Evolutionary conservation across 208 protist species (phyloP), one percentile per base, ranked within the genome.

Genomic region (Leptomonas seymouri): DNA sequence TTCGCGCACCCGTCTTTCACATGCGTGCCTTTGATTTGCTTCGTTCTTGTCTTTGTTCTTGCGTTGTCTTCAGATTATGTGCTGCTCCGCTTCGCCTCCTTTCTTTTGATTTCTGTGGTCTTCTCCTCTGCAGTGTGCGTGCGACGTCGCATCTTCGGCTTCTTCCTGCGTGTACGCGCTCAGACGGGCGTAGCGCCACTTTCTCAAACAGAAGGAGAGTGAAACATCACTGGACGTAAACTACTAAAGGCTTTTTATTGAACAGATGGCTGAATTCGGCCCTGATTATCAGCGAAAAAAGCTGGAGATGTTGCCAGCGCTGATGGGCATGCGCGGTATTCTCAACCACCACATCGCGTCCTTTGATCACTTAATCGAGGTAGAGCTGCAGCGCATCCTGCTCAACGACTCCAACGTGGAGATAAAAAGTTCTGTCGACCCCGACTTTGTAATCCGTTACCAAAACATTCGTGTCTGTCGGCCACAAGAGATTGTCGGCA

Each of bases 341-440:
- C 64, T 96, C 18, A 96, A 94, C 54, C 91, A 96, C 67, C 91
- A 96, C 67, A 88, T 96, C 50, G 91, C 91, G 15, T 96, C 91
- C 9, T 96, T 94, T 62, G 84, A 96, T 67, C 87, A 96, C 75
- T 50, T 96, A 3, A 85, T 97, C 34, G 85, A 93, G 50, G 82
- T 91, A 31, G 92, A 97, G 83, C 76, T 97, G 59, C 72, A 80
- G 60, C 74, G 90, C 27, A 97, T 97, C 80, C 59, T 97, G 31
- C 71, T 97, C 25, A 96, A 96, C 60, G 91, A 94, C 41, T 92
- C 89, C 2, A 97, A 97, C 45, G 78, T 89, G 15, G 87, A 97
- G 67, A 92, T 97, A 42, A 94, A 93, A 74, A 94, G 89, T 71
- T 81, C 80, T 46, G 81, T 95, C 20, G 90, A 97, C 49, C 82